Evolutionary conservation across 257 asterid species (phyloP), one percentile per base, ranked within the genome.

Genomic region (Lithospermum erythrorhizon): DNA sequence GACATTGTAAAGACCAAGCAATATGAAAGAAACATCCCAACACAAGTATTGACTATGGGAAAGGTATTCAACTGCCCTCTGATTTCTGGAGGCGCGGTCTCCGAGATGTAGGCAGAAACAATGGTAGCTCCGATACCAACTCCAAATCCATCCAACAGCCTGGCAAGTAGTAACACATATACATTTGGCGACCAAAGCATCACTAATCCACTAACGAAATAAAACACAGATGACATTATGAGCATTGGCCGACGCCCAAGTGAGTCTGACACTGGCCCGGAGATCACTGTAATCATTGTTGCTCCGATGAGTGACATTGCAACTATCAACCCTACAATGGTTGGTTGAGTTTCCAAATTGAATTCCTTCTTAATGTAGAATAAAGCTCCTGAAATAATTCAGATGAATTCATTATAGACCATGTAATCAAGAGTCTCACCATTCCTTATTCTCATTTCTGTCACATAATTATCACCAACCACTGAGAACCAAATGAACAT

Each of bases 171-270:
- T 65, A 93, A 89, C 8, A 80, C 70, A 45, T 93, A 80, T 47
- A 89, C 87, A 61, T 83, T 93, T 27, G 98, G 98, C 15, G 97
- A 83, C 95, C 95, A 93, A 24, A 84, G 61, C 97, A 88, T 88
- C 14, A 89, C 97, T 57, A 93, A 49, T 6, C 95, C 96, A 61
- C 98, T 77, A 1, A 86, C 61, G 72, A 89, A 93, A 62, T 88
- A 93, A 1, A 86, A 73, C 32, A 84, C 65, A 1, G 97, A 93
- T 3, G 98, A 84, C 62, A 84, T 73, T 64, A 91, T 78, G 4
- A 91, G 94, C 95, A 91, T 81, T 6, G 96, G 98, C 51, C 98
- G 96, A 16, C 98, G 84, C 59, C 98, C 98, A 29, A 88, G 63
- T 64, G 63, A 76, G 71, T 93, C 98, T 13, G 97, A 78, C 1